Conservation (phyloP, 768 basidiomycete genomes). For the Tremella fuciformis region DNA sequence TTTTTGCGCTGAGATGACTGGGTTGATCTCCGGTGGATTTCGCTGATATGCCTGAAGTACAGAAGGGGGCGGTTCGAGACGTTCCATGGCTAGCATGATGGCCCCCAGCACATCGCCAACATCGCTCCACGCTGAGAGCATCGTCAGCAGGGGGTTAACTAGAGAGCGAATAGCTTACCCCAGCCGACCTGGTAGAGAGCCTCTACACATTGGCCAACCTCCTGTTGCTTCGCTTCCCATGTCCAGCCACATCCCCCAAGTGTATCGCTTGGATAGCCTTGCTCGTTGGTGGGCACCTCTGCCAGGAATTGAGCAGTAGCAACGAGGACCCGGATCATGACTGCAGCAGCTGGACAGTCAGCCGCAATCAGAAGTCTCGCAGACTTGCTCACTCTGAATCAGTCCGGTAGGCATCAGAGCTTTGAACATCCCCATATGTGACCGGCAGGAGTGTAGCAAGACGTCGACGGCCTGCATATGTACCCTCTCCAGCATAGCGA, state of each 20-base stretch:
- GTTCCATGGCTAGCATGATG: constrained; percentile 34
- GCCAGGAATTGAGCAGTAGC: constrained; percentile 28
- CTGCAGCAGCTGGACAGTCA: constrained; percentile 18
- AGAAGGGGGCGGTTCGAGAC: constrained; percentile 24
- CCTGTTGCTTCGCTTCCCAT: constrained; percentile 31
- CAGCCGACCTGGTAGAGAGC: constrained; percentile 28
- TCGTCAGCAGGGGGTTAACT: neutral
- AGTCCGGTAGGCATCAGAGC: constrained; percentile 32
- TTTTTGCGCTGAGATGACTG: neutral
- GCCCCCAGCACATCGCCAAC: constrained; percentile 23
- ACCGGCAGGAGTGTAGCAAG: constrained; percentile 20
- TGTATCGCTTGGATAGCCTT: constrained; percentile 34
- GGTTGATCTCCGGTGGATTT: neutral
- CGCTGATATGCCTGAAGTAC: constrained; percentile 2
- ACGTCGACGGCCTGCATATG: constrained; percentile 31
- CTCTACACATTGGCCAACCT: constrained; percentile 25
- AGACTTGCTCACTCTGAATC: constrained; percentile 26
- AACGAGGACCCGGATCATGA: constrained; percentile 25
- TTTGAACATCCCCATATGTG: constrained; percentile 27
- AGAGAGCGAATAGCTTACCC: constrained; percentile 18
- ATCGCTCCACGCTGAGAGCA: constrained; percentile 31
- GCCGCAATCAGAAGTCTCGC: neutral
- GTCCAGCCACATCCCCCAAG: constrained; percentile 40
- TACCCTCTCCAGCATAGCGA: constrained; percentile 24
- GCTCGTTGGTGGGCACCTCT: constrained; percentile 34